Evolutionary conservation across 2,329 filamentous ascomycete species (phyloP).

Genomic region (Pyrenochaeta sp.): DNA sequence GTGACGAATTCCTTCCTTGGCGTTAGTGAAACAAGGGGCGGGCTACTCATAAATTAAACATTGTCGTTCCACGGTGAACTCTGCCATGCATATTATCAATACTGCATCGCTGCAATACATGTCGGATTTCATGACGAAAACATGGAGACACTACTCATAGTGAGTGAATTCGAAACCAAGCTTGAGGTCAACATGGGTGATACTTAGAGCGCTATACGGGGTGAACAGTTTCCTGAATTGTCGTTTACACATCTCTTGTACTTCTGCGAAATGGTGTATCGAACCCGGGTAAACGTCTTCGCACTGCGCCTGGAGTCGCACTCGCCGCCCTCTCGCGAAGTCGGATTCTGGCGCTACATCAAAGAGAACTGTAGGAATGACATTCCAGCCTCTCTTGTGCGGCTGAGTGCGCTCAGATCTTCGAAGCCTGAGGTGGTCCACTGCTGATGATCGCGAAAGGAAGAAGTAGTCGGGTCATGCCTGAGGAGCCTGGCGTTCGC

Average conservation of each 20-base stretch:
- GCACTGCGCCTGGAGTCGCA: neutral
- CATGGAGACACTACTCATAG: neutral
- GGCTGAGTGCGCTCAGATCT: no score
- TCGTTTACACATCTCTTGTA: no score
- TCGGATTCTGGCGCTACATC: no score
- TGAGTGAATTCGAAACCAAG: neutral
- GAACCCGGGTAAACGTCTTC: neutral
- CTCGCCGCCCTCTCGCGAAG: no score
- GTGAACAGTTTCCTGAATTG: no score
- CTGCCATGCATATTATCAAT: no score
- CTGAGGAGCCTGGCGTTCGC: constrained; percentile 2
- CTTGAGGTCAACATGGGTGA: neutral
- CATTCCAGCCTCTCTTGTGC: no score
- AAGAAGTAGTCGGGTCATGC: neutral
- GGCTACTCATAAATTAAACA: neutral
- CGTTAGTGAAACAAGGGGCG: neutral
- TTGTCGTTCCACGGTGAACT: neutral
- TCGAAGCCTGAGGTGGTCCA: no score
- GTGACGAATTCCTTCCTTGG: neutral
- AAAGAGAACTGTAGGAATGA: no score
- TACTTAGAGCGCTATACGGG: neutral
- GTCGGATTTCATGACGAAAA: neutral
- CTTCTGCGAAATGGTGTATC: neutral
- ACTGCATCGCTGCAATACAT: neutral
- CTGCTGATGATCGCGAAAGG: constrained; percentile 1